Base-by-base conservation (phyloP, 306 rosid genomes). In the Fragaria nilgerrensis region DNA sequence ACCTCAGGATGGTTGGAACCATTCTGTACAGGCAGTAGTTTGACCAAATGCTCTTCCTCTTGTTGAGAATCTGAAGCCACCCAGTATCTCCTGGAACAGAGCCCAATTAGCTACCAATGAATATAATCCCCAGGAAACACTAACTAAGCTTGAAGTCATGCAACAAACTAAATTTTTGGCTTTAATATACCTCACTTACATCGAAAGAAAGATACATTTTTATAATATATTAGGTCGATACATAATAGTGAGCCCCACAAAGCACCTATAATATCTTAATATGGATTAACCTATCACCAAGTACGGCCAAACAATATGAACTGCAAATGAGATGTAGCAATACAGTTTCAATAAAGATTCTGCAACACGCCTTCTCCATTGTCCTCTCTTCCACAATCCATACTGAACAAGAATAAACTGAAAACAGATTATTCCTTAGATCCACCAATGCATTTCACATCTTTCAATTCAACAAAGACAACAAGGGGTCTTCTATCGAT, bases 71-170 rank as follows among this genome's bases (percentile, higher is more conserved):
- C 49, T 37, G 73, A 47, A 66, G 68, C 13, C n/a, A 22, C 13
- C 34, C 27, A 34, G 29, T 49, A 73, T 74, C 62, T 72, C 81
- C 86, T 80, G 73, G 65, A 76, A 79, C 32, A 75, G 55, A 75
- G 20, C 43, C 69, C 47, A 9, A 73, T 69, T 16, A 78, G 82
- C 81, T 29, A 78, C 79, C 59, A 41, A 59, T 64, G n/a, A 74
- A 37, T 70, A 65, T 81, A 70, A 48, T 50, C 22, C 32, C 56
- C 19, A 13, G 10, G 12, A 9, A 53, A 55, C 61, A 75, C 41
- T 49, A 70, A 41, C 36, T 20, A 50, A 58, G 63, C 45, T 73
- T 69, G 27, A 82, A 67, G n/a, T 48, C 67, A 68, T 41, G 58
- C 82, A 78, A 66, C 73, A 25, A 65, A 17, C 75, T 29, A 55